Evolutionary conservation across 805 yeast genomes (phyloP), one percentile per base, ranked within the genome.

Genomic region (Saccharomycopsis vini): DNA sequence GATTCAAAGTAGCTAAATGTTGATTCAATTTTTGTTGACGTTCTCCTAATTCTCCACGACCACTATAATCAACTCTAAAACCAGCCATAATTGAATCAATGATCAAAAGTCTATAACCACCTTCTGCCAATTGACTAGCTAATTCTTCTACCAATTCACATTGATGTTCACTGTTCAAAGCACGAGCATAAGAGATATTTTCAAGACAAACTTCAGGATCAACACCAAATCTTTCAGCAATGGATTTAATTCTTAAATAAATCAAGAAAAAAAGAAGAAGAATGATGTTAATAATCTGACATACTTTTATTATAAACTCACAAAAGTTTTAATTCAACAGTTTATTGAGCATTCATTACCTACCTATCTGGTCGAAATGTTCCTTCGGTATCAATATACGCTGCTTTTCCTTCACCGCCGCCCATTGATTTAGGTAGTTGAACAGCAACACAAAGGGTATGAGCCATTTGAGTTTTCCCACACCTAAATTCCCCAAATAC

Each of bases 381-480:
- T 3, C 90, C 90, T 56, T 83, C 90, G 0, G 90, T 81, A 55
- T 83, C 90, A 46, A 82, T 78, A 54, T 76, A 82, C 7, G 84
- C 80, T 22, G 82, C 85, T 61, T 81, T 82, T 0, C 90, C 90
- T 57, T 81, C 89, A 12, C 80, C 88, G 3, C 90, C 90, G 3
- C 89, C 89, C 72, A 77, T 66, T 30, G 72, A 74, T 36, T 69
- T 74, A 7, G 86, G 87, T 46, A 82, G 60, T 56, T 82, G 90
- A 32, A 87, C 70, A 1, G 88, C 79, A 10, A 82, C 87, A 42
- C 89, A 81, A 45, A 82, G 64, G 0, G 90, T 82, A 57, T 82
- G 90, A 19, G 89, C 79, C 57, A 82, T 61, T 58, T 82, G 90
- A n/a, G 89, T 81, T 55, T 82, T 82, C 33, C 90, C 90, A 44